These are phyloP conservation scores for Suhomyces tanzawaensis DNA, from an alignment of 805 yeast genomes.

Conservation along the genomic window DNA sequence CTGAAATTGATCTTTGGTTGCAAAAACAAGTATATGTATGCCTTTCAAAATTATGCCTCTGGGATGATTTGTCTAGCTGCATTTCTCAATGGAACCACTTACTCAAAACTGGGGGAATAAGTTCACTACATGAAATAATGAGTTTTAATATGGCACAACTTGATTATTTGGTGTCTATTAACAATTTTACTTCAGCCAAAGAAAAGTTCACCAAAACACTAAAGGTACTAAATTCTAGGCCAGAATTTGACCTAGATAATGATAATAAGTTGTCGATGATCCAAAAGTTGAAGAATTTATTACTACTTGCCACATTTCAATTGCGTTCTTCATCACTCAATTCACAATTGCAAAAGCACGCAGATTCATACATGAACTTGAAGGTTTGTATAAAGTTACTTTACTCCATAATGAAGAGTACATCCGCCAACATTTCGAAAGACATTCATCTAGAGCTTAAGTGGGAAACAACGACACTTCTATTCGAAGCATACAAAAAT, in stretches of 20 bases:
- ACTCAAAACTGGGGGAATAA: conserved; percentile 11
- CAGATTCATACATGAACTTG: conserved; percentile 36
- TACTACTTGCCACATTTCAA: conserved; percentile 37
- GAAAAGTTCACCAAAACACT: conserved; percentile 23
- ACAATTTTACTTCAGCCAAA: conserved; percentile 18
- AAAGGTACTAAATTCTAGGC: conserved; percentile 22
- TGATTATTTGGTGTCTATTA: conserved; percentile 20
- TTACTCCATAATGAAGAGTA: conserved; percentile 50
- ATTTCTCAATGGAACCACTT: conserved; percentile 15
- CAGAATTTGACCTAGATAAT: conserved; percentile 25
- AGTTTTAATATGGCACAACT: conserved; percentile 31
- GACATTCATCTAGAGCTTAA: conserved; percentile 25
- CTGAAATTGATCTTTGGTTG: conserved; percentile 6
- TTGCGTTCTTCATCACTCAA: conserved; percentile 25
- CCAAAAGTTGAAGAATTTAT: conserved; percentile 25
- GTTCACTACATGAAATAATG: conserved; percentile 15
- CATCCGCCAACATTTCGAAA: conserved; percentile 18
- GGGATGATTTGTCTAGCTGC: conserved; percentile 12
- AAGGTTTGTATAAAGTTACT: conserved; percentile 52
- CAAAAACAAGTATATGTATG: conserved; percentile 14
- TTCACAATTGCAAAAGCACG: conserved; percentile 14
- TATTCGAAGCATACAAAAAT: conserved; percentile 37
- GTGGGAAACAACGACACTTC: conserved; percentile 32
- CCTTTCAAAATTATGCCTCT: conserved; percentile 5
- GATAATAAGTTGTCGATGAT: conserved; percentile 11